Evolutionary conservation across 176 grass and related monocot genomes (phyloP).

Genomic region (Carex scoparia): DNA sequence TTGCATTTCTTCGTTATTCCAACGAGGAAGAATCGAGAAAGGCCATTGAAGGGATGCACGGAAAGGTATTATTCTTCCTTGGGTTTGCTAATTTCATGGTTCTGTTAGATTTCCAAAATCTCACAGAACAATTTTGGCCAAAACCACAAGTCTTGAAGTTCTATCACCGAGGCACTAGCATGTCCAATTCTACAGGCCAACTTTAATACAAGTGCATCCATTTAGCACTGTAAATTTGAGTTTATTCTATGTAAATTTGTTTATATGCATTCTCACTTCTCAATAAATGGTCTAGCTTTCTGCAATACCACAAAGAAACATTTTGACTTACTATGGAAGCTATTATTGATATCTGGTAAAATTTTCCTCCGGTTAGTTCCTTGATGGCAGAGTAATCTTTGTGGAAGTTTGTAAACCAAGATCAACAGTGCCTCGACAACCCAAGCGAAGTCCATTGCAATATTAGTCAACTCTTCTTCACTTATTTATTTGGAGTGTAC

Average conservation of each 20-base stretch:
- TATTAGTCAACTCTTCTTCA: background rate
- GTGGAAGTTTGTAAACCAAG: conserved; percentile 54
- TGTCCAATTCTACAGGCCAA: background rate
- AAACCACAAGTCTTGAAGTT: background rate
- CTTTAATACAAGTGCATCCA: background rate
- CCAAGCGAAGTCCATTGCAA: conserved; percentile 16
- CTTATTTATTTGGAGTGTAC: background rate
- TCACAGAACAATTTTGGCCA: background rate
- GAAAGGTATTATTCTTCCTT: conserved; percentile 45
- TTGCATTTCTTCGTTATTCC: conserved; percentile 56
- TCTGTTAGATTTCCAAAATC: background rate
- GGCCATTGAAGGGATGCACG: conserved; percentile 70
- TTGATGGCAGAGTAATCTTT: conserved; percentile 79
- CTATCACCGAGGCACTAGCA: background rate
- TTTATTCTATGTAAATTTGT: background rate
- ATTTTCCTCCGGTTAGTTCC: conserved; percentile 38
- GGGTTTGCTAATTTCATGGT: background rate
- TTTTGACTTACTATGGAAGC: background rate
- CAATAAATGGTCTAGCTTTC: background rate
- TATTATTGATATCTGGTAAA: background rate
- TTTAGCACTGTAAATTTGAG: background rate
- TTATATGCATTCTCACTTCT: background rate
- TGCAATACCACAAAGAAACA: background rate
- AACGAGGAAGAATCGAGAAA: conserved; percentile 47
- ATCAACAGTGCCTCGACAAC: conserved; percentile 10